Evolutionary conservation across 2,329 filamentous ascomycete genomes (phyloP), one percentile per base, ranked within the genome.

Genomic region (Esteya vermicola): DNA sequence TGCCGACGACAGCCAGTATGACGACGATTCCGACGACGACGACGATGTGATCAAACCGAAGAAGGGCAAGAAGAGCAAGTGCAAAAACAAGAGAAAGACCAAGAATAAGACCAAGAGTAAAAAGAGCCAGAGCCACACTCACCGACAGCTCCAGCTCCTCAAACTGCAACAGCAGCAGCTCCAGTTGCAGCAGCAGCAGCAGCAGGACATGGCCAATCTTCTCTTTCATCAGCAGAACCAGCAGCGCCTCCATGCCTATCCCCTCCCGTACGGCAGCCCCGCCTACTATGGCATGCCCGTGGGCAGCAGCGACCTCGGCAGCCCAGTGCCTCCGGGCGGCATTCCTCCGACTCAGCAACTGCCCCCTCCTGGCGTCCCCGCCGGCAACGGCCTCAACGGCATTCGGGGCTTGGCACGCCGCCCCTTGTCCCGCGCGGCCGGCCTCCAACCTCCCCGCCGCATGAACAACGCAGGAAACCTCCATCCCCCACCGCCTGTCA

Each of bases 61-160:
- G 9, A 8, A 20, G 9, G 20, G 23, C 20, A 20, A 27, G 2
- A 20, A 2, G 8, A 6, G 40, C 9, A 26, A 10, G 12, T 22
- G 31, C 20, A 43, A 18, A 44, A 45, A 13, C 45, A 45, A 1
- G 49, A 52, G 3, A 36, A 34, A 28, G 45, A 51, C 7, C 16
- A n/a, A n/a, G n/a, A n/a, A n/a, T n/a, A n/a, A n/a, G n/a, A n/a
- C n/a, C n/a, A n/a, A n/a, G n/a, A n/a, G n/a, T n/a, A n/a, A n/a
- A n/a, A n/a, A n/a, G n/a, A n/a, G n/a, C n/a, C n/a, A n/a, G n/a
- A n/a, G n/a, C n/a, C n/a, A n/a, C n/a, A n/a, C n/a, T n/a, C n/a
- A 21, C 10, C 31, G 21, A 9, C 44, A 44, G 1, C 33, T 47
- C 23, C 48, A 51, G 38, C 43, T 26, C n/a, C n/a, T 45, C 45